Conservation (phyloP, 371 early-diverging fungal genomes). For the Mucor racemosus region DNA sequence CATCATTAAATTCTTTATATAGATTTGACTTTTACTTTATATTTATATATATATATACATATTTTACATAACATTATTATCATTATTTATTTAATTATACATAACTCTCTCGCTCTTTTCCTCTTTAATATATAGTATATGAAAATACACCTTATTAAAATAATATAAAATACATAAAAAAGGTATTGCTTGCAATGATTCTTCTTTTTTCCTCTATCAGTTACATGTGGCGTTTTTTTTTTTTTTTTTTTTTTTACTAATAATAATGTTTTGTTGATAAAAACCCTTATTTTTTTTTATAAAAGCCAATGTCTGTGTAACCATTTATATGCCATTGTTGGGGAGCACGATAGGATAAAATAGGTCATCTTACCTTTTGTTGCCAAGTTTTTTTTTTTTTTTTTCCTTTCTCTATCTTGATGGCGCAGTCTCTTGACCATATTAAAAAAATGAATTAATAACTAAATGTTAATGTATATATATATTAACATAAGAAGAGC, state of each 20-base stretch:
- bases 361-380: background rate
- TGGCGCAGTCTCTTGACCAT: background rate
- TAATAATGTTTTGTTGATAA: background rate
- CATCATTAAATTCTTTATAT: background rate
- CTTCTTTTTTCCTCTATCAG: background rate
- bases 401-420: background rate
- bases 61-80: background rate
- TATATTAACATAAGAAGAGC: no score
- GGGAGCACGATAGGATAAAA: background rate
- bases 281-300: background rate
- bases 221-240: background rate
- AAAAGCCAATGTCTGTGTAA: background rate
- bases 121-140: background rate
- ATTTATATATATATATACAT: background rate
- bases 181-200: background rate
- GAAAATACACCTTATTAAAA: background rate
- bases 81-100: background rate
- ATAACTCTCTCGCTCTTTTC: background rate
- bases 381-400: background rate
- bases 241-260: background rate
- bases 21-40: background rate
- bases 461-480: no score
- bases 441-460: background rate
- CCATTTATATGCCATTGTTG: background rate
- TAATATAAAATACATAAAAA: background rate